Conservation (phyloP, 2,329 filamentous ascomycete genomes). For the Corinectria fuckeliana region DNA sequence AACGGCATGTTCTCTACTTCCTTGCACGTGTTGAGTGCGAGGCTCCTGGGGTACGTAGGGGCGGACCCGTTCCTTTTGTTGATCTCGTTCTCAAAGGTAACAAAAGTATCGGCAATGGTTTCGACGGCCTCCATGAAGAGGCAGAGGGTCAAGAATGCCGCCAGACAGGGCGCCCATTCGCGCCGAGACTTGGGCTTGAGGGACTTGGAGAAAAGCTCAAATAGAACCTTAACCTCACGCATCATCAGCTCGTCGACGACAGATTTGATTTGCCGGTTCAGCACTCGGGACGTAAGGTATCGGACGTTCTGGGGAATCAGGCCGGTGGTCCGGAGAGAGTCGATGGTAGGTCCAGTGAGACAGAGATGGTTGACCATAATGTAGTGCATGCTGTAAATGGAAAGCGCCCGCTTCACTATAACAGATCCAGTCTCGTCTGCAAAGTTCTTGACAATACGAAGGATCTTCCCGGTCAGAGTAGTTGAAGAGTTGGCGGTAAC, state of each 20-base stretch:
- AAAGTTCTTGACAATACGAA: conserved; percentile 57
- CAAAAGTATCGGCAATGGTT: conserved; percentile 58
- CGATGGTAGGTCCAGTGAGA: conserved; percentile 53
- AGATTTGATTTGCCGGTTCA: conserved; percentile 63
- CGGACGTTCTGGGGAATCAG: conserved; percentile 52
- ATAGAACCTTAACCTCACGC: conserved; percentile 58
- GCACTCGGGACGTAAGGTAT: conserved; percentile 59
- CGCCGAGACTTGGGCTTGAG: conserved; percentile 60
- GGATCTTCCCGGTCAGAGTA: conserved; percentile 54
- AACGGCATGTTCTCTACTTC: conserved; percentile 66
- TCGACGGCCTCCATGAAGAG: conserved; percentile 66
- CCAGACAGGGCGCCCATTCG: conserved; percentile 64
- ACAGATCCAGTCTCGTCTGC: conserved; percentile 52
- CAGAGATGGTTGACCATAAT: conserved; percentile 62
- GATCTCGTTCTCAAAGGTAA: conserved; percentile 59
- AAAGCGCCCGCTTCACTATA: conserved; percentile 60
- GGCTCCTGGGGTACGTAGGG: conserved; percentile 48
- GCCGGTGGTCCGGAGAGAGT: conserved; percentile 48
- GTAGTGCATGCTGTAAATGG: conserved; percentile 64
- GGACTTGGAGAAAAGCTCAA: conserved; percentile 58
- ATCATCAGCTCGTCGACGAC: conserved; percentile 62
- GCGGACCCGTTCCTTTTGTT: conserved; percentile 47
- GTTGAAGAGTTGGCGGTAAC: conserved; percentile 54
- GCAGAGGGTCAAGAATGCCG: conserved; percentile 62
- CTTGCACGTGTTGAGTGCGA: conserved; percentile 54